Base-by-base conservation (phyloP, 495 filamentous ascomycete genomes). In the Podospora anserina region DNA sequence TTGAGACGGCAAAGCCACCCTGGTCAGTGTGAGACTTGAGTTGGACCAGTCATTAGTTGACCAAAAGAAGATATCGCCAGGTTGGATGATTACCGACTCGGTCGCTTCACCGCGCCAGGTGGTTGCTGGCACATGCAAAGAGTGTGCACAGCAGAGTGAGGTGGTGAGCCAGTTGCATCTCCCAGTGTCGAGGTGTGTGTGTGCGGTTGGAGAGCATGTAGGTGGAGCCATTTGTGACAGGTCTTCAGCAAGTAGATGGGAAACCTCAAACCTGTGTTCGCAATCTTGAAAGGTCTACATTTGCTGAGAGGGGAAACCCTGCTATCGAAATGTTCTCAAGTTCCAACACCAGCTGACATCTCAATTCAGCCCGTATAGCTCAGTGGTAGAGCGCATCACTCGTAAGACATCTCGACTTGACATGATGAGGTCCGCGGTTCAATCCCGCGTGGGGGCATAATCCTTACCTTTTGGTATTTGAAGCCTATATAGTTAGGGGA, bases 371-470 rank as follows among this genome's bases (percentile, higher is more conserved):
- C 55, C 55, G 55, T 58, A 58, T 58, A 58, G 55, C 55, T 58
- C 55, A 58, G 55, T 58, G 55, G 55, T 58, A 58, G 55, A 58
- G 55, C 55, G 55, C 55, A 58, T 58, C 55, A 58, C 55, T 58
- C 55, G 55, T 58, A 58, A 49, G 39, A 49, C 7, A 49, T 13
- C 5, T 58, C 3, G 55, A 19, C 55, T 58, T 58, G 55, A 58
- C n/a, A 58, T 58, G 55, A 58, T 58, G 55, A 58, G 55, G 55
- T 58, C 20, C 1, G 26, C 49, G 26, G 16, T 65, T 19, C 44
- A 65, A 58, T 58, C 55, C 55, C 55, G 55, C 55, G 55, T 58
- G 55, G 55, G 55, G 55, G 55, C 55, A 58, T 9, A 20, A 13
- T 16, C 0, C 39, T 26, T 58, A 58, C 18, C 23, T 58, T 58